Evolutionary conservation across 768 basidiomycete species (phyloP), one percentile per base, ranked within the genome.

Genomic region (Paxillus rubicundulus): DNA sequence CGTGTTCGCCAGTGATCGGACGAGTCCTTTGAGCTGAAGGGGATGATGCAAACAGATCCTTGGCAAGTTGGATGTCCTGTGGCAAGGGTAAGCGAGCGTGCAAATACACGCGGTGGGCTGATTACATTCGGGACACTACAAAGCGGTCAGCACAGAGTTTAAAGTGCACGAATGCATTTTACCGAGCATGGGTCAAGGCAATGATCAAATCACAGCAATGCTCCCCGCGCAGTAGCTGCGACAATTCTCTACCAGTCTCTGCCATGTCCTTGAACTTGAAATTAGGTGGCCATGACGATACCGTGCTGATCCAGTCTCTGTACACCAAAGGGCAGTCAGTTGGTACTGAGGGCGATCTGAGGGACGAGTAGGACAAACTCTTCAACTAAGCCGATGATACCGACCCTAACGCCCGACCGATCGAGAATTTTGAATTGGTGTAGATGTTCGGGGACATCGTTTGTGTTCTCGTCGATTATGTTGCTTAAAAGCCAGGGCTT

Each of bases 401-500:
- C 93, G 42, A 95, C 76, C 41, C 80, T 81, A 2, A 89, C 50
- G 1, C 88, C 90, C 9, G 77, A 77, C 21, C 85, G 75, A 60
- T 94, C 88, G 9, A 92, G 64, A 5, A 93, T 74, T 34, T 77
- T 66, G 64, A 79, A 92, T 54, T 84, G 80, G 24, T 78, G 70
- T 4, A 95, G 64, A 43, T 72, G 70, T 42, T 80, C 75, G 0
- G 93, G 93, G 38, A 83, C 77, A 14, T 69, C 65, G 7, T 77
- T 80, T 2, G 89, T 93, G 7, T 72, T 72, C 13, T 72, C 76
- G 61, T 93, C 87, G 47, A 89, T 70, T 61, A 96, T 88, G 63
- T 97, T 97, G 64, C 90, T 92, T 52, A 96, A 66, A 30, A 96
- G 70, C 93, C 93, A 95, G 17, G 93, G 92, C 89, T 91, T 60